phyloP scores from a whole-genome alignment of 768 basidiomycete species.

The Pholiota conissans region DNA sequence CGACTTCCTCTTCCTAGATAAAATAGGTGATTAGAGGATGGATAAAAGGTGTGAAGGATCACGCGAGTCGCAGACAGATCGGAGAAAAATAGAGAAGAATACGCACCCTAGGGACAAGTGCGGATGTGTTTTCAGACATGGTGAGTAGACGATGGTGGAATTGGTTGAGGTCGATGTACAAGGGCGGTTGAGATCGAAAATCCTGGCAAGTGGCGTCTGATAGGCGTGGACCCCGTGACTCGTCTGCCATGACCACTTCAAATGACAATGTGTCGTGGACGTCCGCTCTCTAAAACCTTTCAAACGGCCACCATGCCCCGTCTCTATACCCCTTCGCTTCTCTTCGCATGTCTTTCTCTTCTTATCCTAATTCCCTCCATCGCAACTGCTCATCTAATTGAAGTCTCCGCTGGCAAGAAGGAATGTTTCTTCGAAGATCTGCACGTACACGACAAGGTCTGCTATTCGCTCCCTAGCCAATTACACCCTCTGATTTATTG shows the following conservation, averaged over 20 bases:
- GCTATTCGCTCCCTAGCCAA: conserved; percentile 1
- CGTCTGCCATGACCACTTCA: conserved; percentile 16
- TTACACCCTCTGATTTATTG: conserved; percentile 5
- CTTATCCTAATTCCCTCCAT: conserved; percentile 42
- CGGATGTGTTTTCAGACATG: conserved; percentile 62
- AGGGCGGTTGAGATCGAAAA: conserved; percentile 22
- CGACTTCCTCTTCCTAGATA: conserved; percentile 72
- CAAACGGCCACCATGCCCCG: conserved; percentile 21
- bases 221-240: conserved; percentile 21
- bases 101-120: conserved; percentile 73
- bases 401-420: conserved; percentile 75
- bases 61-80: conserved; percentile 12
- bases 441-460: conserved; percentile 85
- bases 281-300: neutral
- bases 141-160: conserved; percentile 18
- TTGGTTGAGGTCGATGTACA: conserved; percentile 21
- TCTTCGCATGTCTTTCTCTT: conserved; percentile 39
- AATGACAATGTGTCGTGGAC: conserved; percentile 15
- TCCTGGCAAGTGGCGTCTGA: conserved; percentile 17
- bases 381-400: conserved; percentile 66
- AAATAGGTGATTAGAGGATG: conserved; percentile 21
- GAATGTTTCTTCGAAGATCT: conserved; percentile 98
- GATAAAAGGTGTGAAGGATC: conserved; percentile 4
- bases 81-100: conserved; percentile 25
- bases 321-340: conserved; percentile 36